A percentile compares a stretch with the other conserved stretches of the same genome.
phyloP scores from a whole-genome alignment of 176 grass and related monocot genomes.

The Musa itinerans region DNA sequence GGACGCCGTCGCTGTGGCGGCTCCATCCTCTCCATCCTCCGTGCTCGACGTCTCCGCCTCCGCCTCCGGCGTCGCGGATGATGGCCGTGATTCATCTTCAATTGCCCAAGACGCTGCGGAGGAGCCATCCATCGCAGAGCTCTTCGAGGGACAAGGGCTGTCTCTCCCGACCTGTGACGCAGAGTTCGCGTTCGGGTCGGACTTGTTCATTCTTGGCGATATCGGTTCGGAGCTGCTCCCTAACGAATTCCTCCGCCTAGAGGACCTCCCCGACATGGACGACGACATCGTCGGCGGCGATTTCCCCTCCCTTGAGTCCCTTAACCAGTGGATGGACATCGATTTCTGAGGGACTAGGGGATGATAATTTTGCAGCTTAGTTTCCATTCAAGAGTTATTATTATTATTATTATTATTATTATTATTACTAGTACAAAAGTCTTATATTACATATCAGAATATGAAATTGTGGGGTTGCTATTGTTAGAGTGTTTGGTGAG shows the following conservation, averaged over 20 bases:
- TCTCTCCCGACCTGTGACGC: background rate
- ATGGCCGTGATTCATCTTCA: background rate
- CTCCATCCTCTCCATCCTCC: background rate
- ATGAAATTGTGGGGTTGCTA: background rate
- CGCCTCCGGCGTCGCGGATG: background rate
- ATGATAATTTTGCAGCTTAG: slow-evolving; percentile 11
- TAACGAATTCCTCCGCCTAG: background rate
- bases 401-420: background rate
- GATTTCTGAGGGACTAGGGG: background rate
- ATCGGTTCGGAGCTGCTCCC: background rate
- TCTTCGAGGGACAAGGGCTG: background rate
- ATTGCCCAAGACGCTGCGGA: background rate
- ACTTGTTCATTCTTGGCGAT: background rate
- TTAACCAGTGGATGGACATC: slow-evolving; percentile 8
- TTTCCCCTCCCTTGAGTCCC: background rate
- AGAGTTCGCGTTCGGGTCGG: background rate
- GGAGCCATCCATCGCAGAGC: slow-evolving; percentile 3
- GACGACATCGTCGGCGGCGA: background rate
- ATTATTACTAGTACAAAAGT: background rate
- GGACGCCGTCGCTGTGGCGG: background rate
- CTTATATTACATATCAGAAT: background rate
- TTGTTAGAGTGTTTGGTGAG: background rate
- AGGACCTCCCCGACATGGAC: background rate
- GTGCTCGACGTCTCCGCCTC: background rate
- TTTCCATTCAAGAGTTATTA: background rate